Conservation (phyloP, 768 basidiomycete genomes). For the Boletus pseudopeckii region DNA sequence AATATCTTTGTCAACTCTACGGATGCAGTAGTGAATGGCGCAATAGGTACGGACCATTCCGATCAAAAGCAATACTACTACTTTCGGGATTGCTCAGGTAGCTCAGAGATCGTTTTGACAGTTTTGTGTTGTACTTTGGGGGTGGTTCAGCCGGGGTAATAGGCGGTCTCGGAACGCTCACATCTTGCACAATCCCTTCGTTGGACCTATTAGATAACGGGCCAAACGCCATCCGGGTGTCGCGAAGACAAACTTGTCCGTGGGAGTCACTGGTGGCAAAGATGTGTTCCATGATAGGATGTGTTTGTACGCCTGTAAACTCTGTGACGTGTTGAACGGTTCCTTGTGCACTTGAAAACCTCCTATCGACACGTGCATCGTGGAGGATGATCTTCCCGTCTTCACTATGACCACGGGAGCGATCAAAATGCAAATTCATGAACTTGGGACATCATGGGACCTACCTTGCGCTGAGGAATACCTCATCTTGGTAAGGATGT, state of each 20-base stretch:
- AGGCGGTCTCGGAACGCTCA: neutral
- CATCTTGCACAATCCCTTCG: conserved; percentile 51
- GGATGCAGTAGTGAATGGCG: conserved; percentile 3
- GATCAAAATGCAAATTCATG: conserved; percentile 17
- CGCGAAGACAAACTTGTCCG: conserved; percentile 64
- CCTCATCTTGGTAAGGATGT: conserved; percentile 63
- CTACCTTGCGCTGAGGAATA: conserved; percentile 70
- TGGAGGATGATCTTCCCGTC: conserved; percentile 65
- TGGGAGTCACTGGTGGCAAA: conserved; percentile 62
- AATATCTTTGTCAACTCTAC: neutral
- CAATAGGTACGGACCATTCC: conserved; percentile 46
- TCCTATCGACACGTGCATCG: conserved; percentile 47
- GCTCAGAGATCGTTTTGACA: conserved; percentile 39
- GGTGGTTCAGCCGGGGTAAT: conserved; percentile 30
- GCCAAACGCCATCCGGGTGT: conserved; percentile 73
- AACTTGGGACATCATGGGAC: conserved; percentile 16
- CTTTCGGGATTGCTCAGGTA: conserved; percentile 59
- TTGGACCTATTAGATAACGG: conserved; percentile 40
- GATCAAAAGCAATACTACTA: conserved; percentile 67
- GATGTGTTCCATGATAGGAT: conserved; percentile 64
- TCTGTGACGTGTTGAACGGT: conserved; percentile 52
- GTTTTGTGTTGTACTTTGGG: conserved; percentile 42
- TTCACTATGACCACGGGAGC: conserved; percentile 44
- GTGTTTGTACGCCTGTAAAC: conserved; percentile 62
- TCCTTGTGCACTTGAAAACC: conserved; percentile 41